Conservation (phyloP, 2,329 filamentous ascomycete species). For the Cladophialophora bantiana region DNA sequence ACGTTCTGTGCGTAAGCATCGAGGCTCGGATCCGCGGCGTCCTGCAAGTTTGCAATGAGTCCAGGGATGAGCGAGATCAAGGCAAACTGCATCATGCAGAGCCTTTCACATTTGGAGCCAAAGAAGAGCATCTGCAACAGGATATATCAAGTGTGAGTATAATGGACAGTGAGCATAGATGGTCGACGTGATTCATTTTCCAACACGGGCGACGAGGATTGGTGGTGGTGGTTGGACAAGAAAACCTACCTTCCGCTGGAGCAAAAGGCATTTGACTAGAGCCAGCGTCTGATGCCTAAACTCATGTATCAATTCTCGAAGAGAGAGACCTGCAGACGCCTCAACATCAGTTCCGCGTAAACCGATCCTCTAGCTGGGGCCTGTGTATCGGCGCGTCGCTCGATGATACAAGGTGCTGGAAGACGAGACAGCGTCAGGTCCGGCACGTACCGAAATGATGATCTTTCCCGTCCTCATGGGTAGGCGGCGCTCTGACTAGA, state of each 20-base stretch:
- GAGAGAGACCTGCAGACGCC: conserved; percentile 63
- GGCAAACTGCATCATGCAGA: conserved; percentile 99
- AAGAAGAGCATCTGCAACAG: conserved; percentile 89
- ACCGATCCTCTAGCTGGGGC: not conserved
- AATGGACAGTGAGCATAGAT: not conserved
- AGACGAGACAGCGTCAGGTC: not conserved
- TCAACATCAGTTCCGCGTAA: conserved; percentile 26
- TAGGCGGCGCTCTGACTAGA: conserved; percentile 64
- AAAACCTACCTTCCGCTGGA: conserved; percentile 83
- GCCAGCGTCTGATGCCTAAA: conserved; percentile 95
- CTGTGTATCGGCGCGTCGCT: not conserved
- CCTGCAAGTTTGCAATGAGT: conserved; percentile 87
- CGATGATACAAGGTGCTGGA: not conserved
- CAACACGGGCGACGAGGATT: not conserved
- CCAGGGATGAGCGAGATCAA: conserved; percentile 94
- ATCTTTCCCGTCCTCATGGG: conserved; percentile 77
- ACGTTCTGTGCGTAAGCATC: conserved; percentile 80
- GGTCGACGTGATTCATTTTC: not conserved
- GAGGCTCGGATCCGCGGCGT: conserved; percentile 93
- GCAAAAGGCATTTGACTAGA: conserved; percentile 87
- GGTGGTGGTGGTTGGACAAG: not conserved
- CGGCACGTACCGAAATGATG: conserved; percentile 77
- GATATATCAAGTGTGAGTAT: conserved; percentile 8
- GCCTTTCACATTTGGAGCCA: conserved; percentile 88
- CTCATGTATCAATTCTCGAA: conserved; percentile 90